phyloP scores from a whole-genome alignment of 176 grass and related monocot genomes.

The Calamus simplicifolius region DNA sequence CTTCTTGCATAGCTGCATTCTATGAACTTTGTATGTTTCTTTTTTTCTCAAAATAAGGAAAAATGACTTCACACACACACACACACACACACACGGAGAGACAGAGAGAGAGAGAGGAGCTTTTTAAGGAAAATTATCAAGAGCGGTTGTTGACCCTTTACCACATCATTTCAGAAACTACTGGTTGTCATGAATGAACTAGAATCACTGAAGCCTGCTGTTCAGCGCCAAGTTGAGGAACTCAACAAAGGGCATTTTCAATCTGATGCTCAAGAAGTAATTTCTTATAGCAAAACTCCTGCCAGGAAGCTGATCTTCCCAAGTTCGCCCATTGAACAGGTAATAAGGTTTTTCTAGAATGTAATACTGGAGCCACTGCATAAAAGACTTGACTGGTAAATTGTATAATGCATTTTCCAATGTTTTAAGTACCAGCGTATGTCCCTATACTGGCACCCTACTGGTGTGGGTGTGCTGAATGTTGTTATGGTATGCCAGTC shows the following conservation, averaged over 20 bases:
- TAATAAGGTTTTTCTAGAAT: conserved; percentile 11
- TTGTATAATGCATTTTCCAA: too few species aligned
- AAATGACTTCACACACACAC: too few species aligned
- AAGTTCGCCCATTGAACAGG: conserved; percentile 52
- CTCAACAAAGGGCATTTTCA: conserved; percentile 43
- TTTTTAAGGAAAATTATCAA: too few species aligned
- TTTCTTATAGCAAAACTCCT: conserved; percentile 18
- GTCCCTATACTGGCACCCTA: too few species aligned
- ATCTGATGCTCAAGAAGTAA: conserved; percentile 3
- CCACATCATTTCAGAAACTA: conserved; percentile 61
- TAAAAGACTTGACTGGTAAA: too few species aligned
- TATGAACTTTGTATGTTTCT: conserved; percentile 7
- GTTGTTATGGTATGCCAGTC: too few species aligned
- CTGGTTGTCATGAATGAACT: conserved; percentile 74
- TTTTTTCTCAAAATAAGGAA: neutral
- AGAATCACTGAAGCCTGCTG: conserved; percentile 85
- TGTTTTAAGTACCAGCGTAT: too few species aligned
- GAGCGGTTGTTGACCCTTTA: too few species aligned
- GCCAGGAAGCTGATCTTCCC: conserved; percentile 22
- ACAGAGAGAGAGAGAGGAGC: too few species aligned
- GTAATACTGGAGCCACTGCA: too few species aligned
- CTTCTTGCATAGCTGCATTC: neutral
- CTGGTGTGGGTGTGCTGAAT: too few species aligned
- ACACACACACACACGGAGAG: too few species aligned
- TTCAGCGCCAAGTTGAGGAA: conserved; percentile 45